phyloP scores from a whole-genome alignment of 495 filamentous ascomycete genomes.

The Geoglossum glabrum region DNA sequence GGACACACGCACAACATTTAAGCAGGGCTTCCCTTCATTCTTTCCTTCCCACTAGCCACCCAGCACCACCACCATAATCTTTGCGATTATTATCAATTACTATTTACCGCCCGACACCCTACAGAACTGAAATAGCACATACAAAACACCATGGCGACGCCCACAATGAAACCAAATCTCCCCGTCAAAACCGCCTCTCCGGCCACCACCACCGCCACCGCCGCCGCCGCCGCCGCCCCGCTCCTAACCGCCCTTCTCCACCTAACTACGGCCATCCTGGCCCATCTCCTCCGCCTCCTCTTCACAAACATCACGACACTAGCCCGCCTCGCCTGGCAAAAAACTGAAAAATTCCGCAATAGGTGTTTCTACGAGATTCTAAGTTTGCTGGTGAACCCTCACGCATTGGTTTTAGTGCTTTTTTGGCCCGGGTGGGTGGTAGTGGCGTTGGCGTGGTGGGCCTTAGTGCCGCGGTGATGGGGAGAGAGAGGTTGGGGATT shows the following conservation, averaged over 20 bases:
- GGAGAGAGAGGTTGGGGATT: neutral
- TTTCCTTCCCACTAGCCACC: too few species aligned
- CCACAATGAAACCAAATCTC: too few species aligned
- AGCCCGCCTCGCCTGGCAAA: neutral
- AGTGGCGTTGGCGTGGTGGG: neutral
- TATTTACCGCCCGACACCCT: too few species aligned
- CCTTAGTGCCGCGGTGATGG: neutral
- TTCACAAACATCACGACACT: neutral
- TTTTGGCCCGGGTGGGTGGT: constrained; percentile 33
- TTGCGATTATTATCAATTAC: too few species aligned
- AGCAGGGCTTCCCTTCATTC: too few species aligned
- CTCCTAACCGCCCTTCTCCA: neutral
- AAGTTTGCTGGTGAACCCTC: constrained; percentile 12
- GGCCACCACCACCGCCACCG: neutral
- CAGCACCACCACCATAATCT: too few species aligned
- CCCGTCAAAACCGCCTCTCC: neutral
- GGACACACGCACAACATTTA: too few species aligned
- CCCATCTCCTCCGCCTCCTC: neutral
- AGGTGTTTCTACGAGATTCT: constrained; percentile 9
- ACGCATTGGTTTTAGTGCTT: constrained; percentile 19
- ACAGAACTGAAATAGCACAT: too few species aligned
- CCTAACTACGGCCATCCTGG: neutral
- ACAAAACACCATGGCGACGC: too few species aligned
- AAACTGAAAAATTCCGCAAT: neutral
- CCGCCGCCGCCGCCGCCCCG: neutral